Evolutionary conservation across 2,329 filamentous ascomycete genomes (phyloP).

Genomic region (Trichoderma cornu-damae): DNA sequence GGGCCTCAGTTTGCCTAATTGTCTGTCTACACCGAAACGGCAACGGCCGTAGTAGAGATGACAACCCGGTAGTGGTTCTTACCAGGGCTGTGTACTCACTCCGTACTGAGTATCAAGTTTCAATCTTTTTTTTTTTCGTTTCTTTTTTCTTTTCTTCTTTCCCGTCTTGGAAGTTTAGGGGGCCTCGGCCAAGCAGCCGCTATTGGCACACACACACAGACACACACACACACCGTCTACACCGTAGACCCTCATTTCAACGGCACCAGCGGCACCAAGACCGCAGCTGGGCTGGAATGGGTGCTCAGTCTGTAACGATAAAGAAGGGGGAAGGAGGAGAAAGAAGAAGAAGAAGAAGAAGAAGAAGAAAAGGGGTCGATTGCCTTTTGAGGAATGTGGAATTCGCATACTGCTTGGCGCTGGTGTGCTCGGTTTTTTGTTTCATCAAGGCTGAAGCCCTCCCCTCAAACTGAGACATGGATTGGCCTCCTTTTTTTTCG

Average conservation of each 20-base stretch:
- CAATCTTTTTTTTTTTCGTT: background rate
- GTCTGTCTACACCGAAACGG: background rate
- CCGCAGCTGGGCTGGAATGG: background rate
- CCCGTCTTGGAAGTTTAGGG: conserved; percentile 3
- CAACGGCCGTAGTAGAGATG: background rate
- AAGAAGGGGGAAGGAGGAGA: too few relatives aligned
- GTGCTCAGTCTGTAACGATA: conserved; percentile 5
- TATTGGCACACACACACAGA: conserved; percentile 5
- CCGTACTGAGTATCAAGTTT: conserved; percentile 3
- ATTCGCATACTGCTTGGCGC: background rate
- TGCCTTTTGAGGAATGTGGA: background rate
- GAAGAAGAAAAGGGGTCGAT: too few relatives aligned
- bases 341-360: too few relatives aligned
- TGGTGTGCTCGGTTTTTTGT: conserved; percentile 2
- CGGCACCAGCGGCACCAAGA: background rate
- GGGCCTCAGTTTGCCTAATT: background rate
- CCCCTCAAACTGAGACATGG: conserved; percentile 10
- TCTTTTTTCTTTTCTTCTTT: too few relatives aligned
- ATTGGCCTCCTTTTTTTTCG: conserved; percentile 11
- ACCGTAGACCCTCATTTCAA: conserved; percentile 12
- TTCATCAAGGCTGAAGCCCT: background rate
- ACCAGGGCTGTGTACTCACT: background rate
- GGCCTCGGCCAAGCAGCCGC: conserved; percentile 10
- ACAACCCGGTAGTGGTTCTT: background rate
- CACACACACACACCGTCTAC: conserved; percentile 9